Evolutionary conservation across 257 asterid species (phyloP).

Genomic region (Ilex asprella): DNA sequence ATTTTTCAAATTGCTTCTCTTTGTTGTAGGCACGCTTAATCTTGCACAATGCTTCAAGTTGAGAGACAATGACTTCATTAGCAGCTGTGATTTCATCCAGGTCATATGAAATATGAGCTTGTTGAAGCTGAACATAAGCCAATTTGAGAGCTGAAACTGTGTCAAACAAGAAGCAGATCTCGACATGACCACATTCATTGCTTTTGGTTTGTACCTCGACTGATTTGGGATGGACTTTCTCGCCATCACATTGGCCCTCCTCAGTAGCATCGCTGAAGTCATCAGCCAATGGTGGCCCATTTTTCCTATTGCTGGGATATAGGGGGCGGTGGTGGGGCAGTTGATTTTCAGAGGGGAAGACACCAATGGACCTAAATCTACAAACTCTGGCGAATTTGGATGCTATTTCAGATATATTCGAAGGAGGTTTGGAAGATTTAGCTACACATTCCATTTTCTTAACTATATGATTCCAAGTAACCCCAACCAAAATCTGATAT

Average conservation of each 20-base stretch:
- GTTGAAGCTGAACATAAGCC: slow-evolving; percentile 72
- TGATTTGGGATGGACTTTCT: slow-evolving; percentile 15
- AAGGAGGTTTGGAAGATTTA: slow-evolving; percentile 45
- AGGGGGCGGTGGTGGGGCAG: slow-evolving; percentile 14
- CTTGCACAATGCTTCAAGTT: slow-evolving; percentile 41
- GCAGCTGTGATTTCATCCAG: slow-evolving; percentile 56
- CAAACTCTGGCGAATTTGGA: slow-evolving; percentile 44
- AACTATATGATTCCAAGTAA: slow-evolving; percentile 31
- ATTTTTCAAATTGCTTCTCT: slow-evolving; percentile 45
- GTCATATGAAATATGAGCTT: slow-evolving; percentile 67
- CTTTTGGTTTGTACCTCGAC: slow-evolving; percentile 19
- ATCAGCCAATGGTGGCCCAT: slow-evolving; percentile 20
- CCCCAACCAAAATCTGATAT: slow-evolving; percentile 30
- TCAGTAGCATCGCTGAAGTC: slow-evolving; percentile 27
- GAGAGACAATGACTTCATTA: slow-evolving; percentile 43
- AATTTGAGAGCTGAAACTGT: slow-evolving; percentile 47
- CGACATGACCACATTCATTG: slow-evolving; percentile 26
- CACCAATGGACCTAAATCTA: slow-evolving; percentile 70
- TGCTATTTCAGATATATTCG: slow-evolving; percentile 45
- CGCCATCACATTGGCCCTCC: slow-evolving; percentile 21
- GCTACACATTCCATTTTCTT: slow-evolving; percentile 39
- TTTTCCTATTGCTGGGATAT: slow-evolving; percentile 7
- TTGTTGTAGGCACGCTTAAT: slow-evolving; percentile 44
- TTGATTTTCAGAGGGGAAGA: slow-evolving; percentile 35
- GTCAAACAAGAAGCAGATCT: slow-evolving; percentile 48